phyloP scores from a whole-genome alignment of 331 rosid species.

The Pyracantha coccinea region DNA sequence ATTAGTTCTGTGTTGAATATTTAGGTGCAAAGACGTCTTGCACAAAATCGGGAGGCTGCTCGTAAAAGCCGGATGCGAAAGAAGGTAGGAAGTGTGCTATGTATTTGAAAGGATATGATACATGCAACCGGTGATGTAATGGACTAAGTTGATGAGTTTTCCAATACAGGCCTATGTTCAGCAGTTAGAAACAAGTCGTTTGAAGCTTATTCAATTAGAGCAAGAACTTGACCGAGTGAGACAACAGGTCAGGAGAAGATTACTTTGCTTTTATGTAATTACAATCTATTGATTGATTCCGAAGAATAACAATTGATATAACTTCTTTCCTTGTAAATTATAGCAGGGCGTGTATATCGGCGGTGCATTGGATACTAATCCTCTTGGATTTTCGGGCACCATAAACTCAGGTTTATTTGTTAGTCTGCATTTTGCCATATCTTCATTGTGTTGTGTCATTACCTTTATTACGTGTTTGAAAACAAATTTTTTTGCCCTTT shows the following conservation, averaged over 20 bases:
- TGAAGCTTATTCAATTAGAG: slow-evolving; percentile 68
- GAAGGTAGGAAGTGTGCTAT: slow-evolving; percentile 45
- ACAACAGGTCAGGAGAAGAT: slow-evolving; percentile 52
- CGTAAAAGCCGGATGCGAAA: slow-evolving; percentile 88
- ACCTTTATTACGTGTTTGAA: neutral
- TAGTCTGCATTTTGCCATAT: slow-evolving; percentile 14
- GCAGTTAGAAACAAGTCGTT: slow-evolving; percentile 87
- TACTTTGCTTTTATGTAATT: slow-evolving; percentile 11
- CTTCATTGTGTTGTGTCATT: neutral
- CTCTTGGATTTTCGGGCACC: slow-evolving; percentile 55
- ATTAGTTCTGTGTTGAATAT: slow-evolving; percentile 12
- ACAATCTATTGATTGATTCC: slow-evolving; percentile 2
- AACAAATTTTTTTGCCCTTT: too few species aligned
- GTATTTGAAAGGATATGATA: slow-evolving; percentile 9
- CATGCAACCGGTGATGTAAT: slow-evolving; percentile 4
- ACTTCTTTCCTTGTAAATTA: slow-evolving; percentile 3
- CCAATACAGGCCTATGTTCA: slow-evolving; percentile 70
- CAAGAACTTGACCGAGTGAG: slow-evolving; percentile 68
- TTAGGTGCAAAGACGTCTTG: slow-evolving; percentile 88
- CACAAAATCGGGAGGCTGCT: slow-evolving; percentile 98
- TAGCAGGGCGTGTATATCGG: slow-evolving; percentile 65
- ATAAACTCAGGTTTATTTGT: slow-evolving; percentile 63
- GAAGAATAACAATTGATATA: neutral
- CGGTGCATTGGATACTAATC: slow-evolving; percentile 52
- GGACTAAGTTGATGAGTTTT: slow-evolving; percentile 9